Evolutionary conservation across 2,329 filamentous ascomycete species (phyloP), one percentile per base, ranked within the genome.

Genomic region (Dactylellina sp.): DNA sequence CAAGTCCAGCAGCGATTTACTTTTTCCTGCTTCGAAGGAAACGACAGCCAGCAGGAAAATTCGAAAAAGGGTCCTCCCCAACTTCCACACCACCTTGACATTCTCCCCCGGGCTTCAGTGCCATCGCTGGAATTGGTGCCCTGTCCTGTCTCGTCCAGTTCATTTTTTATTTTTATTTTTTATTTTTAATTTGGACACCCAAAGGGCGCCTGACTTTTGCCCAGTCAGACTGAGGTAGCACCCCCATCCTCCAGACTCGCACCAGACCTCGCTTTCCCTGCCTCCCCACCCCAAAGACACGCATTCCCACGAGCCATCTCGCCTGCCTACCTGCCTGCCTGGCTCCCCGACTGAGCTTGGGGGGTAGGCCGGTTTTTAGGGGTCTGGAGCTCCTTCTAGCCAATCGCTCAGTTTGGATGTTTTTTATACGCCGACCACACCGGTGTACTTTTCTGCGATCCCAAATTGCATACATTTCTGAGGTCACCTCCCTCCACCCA

Each of bases 151-250:
- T 9, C n/a, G n/a, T n/a, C 28, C 28, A 32, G 28, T 5, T 5
- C 28, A 32, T 9, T 32, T n/a, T 32, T 32, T 32, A 42, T 55
- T 40, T 40, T 40, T 40, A 40, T 18, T 47, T 47, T 25, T n/a
- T 37, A 28, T 59, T 71, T 56, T 70, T 63, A 53, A 59, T 46
- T 39, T 44, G 16, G 50, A 46, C 46, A n/a, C n/a, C n/a, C n/a
- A 24, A 57, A 61, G 60, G 70, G 70, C 70, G 70, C 70, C 70
- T 74, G 70, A 74, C 70, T 62, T 32, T 61, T 53, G 24, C 57
- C 68, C 46, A 65, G 68, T 72, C 55, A 63, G 28, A 32, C 9
- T 32, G 66, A 64, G 53, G 66, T 39, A 70, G 53, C 63, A 64
- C 66, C 66, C 66, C 66, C 66, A 64, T 59, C 59, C 40, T 59